Evolutionary conservation across 805 yeast genomes (phyloP), one percentile per base, ranked within the genome.

Genomic region (Grigorovia jiainica): DNA sequence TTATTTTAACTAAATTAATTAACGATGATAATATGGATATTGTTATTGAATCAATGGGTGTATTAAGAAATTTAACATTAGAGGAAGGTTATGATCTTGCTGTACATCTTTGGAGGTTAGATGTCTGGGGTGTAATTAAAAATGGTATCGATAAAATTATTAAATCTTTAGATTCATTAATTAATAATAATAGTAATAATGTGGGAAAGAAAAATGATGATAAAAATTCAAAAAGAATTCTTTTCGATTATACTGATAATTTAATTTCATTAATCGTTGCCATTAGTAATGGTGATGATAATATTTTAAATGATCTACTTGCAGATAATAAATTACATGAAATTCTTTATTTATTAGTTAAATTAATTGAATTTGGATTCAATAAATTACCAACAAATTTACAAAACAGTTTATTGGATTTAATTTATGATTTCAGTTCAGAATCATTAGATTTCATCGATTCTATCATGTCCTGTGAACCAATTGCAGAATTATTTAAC

Each of bases 71-170:
- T 55, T 56, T 90, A 43, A 80, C 82, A 3, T 69, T 86, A 41
- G 95, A 86, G 55, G 95, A 87, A 62, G 97, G 96, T 17, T 80
- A 85, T 51, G 95, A 86, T 48, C 73, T 86, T 30, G 77, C 87
- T 21, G 73, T 76, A 17, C 76, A 75, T 58, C 59, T 84, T 41
- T 82, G 94, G 84, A 75, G 97, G 56, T 76, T 78, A 15, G 78
- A 82, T 47, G 76, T 90, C 34, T 80, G 95, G 83, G 67, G 73
- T 0, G 63, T 73, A 21, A 69, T 87, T 33, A 73, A 70, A 37
- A 48, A 58, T 4, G 73, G 79, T 2, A 63, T 85, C 35, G 57
- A 58, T 1, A 79, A 79, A 47, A 70, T 78, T 19, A 57, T 66
- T 30, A 58, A 55, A 1, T 75, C 86, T 0, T 65, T 80, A 35